Percentiles rank a stretch among this genome's conserved stretches.
Conservation (phyloP, 805 yeast species). For the Wickerhamomyces ciferrii region DNA sequence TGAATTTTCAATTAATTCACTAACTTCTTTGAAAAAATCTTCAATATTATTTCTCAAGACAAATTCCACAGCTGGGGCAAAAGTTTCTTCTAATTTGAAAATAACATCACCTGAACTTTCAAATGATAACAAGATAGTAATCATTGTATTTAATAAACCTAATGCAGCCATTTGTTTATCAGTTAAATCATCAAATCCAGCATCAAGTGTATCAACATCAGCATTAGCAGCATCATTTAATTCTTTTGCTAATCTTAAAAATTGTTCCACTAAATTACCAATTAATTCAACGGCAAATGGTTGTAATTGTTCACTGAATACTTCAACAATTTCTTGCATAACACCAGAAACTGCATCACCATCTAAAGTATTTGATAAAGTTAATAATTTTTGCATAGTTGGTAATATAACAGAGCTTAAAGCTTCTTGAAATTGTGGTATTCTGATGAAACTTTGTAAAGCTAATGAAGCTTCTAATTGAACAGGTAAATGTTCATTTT, state of each 20-base stretch:
- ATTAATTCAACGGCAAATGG: constrained; percentile 82
- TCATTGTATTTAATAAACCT: constrained; percentile 76
- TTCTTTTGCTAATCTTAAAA: constrained; percentile 64
- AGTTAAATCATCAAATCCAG: constrained; percentile 33
- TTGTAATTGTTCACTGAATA: constrained; percentile 79
- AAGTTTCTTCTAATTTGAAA: constrained; percentile 55
- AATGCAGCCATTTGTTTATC: constrained; percentile 81
- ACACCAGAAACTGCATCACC: constrained; percentile 84
- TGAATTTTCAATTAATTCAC: constrained; percentile 70
- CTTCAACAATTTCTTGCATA: constrained; percentile 93
- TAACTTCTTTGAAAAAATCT: constrained; percentile 71
- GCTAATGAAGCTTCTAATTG: constrained; percentile 83
- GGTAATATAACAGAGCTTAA: constrained; percentile 66
- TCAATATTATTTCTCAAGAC: constrained; percentile 62
- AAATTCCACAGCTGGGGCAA: constrained; percentile 63
- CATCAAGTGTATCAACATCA: constrained; percentile 32
- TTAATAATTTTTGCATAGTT: constrained; percentile 74
- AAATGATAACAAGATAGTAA: constrained; percentile 75
- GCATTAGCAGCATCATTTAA: constrained; percentile 52
- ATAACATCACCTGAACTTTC: constrained; percentile 74
- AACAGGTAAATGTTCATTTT: constrained; percentile 55
- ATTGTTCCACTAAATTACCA: constrained; percentile 64
- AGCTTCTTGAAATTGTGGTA: constrained; percentile 62
- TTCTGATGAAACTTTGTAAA: constrained; percentile 68
- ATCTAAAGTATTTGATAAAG: constrained; percentile 75